A percentile compares a stretch with the other conserved stretches of the same genome.
Evolutionary conservation across 768 basidiomycete genomes (phyloP).

Genomic region (Tulasnella sp.): DNA sequence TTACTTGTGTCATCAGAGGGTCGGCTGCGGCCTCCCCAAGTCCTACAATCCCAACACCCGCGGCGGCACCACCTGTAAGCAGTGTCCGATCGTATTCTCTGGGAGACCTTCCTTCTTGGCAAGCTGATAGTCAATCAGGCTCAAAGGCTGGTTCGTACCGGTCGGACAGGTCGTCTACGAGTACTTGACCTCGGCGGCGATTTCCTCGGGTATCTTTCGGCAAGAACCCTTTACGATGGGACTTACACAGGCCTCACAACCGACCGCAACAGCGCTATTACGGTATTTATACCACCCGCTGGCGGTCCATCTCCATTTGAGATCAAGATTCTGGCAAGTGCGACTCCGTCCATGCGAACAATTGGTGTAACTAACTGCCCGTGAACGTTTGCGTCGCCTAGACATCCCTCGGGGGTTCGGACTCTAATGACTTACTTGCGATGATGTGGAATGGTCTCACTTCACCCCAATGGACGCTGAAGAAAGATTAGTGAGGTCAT

Average conservation of each 20-base stretch:
- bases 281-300: background rate
- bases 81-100: background rate
- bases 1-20: background rate
- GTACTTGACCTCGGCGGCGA: background rate
- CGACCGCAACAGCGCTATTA: background rate
- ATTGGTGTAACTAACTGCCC: too few relatives aligned
- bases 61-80: background rate
- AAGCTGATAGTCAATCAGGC: background rate
- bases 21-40: background rate
- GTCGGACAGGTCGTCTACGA: background rate
- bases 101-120: background rate
- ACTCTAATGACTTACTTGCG: too few relatives aligned
- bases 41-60: background rate
- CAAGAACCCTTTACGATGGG: background rate
- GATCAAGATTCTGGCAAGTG: too few relatives aligned
- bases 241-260: background rate
- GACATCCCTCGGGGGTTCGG: too few relatives aligned
- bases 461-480: too few relatives aligned
- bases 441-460: too few relatives aligned
- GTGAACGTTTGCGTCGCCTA: too few relatives aligned
- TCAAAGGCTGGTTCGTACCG: background rate
- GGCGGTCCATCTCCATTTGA: too few relatives aligned
- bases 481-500: too few relatives aligned
- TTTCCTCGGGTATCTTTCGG: background rate
- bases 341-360: too few relatives aligned